Evolutionary conservation across 257 asterid genomes (phyloP).

Genomic region (Solanum sitiens): DNA sequence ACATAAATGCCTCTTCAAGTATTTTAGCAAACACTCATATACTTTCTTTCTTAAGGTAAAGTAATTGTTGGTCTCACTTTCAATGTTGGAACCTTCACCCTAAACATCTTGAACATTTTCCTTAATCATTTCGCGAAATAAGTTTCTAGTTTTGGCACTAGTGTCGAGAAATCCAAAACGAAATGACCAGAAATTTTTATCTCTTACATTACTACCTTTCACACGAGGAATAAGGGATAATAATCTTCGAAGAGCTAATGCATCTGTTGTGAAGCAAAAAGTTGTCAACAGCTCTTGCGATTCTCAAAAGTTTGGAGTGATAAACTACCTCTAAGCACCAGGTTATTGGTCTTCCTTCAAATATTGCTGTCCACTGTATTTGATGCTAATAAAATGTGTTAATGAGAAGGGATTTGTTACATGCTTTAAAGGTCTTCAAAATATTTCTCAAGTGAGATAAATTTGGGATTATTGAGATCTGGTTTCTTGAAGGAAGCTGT

Average conservation of each 20-base stretch:
- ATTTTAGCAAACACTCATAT: background rate
- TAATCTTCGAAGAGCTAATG: background rate
- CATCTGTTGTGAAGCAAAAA: background rate
- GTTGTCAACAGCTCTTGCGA: background rate
- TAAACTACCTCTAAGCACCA: background rate
- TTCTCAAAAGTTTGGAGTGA: background rate
- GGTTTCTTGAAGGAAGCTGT: slow-evolving; percentile 40
- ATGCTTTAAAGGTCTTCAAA: slow-evolving; percentile 6
- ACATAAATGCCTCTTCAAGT: background rate
- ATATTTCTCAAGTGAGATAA: slow-evolving; percentile 53
- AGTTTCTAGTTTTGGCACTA: background rate
- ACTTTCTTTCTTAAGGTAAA: background rate
- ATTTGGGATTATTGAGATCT: slow-evolving; percentile 46
- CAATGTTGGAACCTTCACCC: background rate
- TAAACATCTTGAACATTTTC: background rate
- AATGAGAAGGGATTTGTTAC: background rate
- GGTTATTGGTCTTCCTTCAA: too few relatives aligned
- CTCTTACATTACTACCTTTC: background rate
- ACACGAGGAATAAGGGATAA: background rate
- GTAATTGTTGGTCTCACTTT: background rate
- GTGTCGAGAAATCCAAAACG: background rate
- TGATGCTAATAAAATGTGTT: background rate
- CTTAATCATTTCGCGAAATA: background rate
- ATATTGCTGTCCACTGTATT: background rate
- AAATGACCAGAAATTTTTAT: background rate